phyloP scores from a whole-genome alignment of 1,284 basidiomycete genomes.

The Austropuccinia psidii region DNA sequence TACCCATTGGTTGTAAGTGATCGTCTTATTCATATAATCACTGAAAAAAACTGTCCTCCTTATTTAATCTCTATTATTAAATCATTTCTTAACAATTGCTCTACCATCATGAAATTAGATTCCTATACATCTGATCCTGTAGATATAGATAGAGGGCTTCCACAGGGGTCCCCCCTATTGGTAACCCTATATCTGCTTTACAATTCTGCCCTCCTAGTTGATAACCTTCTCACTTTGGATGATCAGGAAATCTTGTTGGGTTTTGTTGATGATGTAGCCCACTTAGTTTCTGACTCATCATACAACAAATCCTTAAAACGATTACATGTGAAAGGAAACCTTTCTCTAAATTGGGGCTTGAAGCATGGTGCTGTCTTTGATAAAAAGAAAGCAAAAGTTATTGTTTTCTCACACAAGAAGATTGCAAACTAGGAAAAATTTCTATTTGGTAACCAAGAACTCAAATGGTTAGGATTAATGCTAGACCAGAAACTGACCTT shows the following conservation, averaged over 20 bases:
- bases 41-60: background rate
- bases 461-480: background rate
- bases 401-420: background rate
- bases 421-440: background rate
- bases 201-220: background rate
- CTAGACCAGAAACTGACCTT: background rate
- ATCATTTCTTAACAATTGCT: background rate
- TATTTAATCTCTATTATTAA: background rate
- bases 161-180: conserved; percentile 8
- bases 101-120: background rate
- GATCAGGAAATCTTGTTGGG: background rate
- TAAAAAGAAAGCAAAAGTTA: background rate
- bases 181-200: conserved; percentile 7
- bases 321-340: background rate
- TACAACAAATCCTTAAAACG: background rate
- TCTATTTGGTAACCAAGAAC: background rate
- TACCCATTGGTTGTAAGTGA: conserved; percentile 4
- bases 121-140: background rate
- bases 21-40: background rate
- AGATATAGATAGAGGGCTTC: background rate
- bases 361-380: conserved; percentile 14
- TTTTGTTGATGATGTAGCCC: conserved; percentile 14
- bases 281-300: background rate
- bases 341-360: background rate
- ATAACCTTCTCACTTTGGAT: background rate